A percentile compares a stretch with the other conserved stretches of the same genome.
phyloP scores from a whole-genome alignment of 169 alveolate genomes.

The Besnoitia besnoiti region DNA sequence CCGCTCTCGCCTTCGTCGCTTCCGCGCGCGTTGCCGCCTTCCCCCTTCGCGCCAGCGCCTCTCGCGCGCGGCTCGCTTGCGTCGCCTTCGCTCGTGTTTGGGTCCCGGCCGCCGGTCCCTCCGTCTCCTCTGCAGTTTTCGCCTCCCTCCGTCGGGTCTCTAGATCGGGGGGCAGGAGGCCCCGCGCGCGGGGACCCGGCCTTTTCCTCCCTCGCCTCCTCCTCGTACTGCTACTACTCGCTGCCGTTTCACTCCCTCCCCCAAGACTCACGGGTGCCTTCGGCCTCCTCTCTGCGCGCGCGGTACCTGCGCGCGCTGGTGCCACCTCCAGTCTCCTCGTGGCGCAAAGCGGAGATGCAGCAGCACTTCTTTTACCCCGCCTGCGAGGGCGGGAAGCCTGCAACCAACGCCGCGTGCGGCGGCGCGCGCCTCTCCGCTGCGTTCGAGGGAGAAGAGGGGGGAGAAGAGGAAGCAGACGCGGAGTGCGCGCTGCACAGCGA shows the following conservation, averaged over 20 bases:
- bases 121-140: background rate
- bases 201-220: background rate
- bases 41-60: too few species aligned
- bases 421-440: background rate
- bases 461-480: background rate
- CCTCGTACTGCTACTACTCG: background rate
- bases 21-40: background rate
- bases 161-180: background rate
- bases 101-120: too few species aligned
- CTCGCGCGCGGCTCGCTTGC: background rate
- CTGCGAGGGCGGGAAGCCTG: background rate
- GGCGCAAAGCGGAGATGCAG: too few species aligned
- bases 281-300: background rate
- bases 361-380: background rate
- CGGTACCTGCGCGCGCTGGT: conserved; percentile 6
- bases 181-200: background rate
- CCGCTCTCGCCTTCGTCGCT: background rate
- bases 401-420: background rate
- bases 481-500: too few species aligned
- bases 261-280: too few species aligned
- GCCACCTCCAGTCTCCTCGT: background rate
- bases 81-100: background rate
- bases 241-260: background rate
- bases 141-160: too few species aligned
- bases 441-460: background rate